Evolutionary conservation across 148 eudicot species (phyloP).

Genomic region (Limonium bicolor): DNA sequence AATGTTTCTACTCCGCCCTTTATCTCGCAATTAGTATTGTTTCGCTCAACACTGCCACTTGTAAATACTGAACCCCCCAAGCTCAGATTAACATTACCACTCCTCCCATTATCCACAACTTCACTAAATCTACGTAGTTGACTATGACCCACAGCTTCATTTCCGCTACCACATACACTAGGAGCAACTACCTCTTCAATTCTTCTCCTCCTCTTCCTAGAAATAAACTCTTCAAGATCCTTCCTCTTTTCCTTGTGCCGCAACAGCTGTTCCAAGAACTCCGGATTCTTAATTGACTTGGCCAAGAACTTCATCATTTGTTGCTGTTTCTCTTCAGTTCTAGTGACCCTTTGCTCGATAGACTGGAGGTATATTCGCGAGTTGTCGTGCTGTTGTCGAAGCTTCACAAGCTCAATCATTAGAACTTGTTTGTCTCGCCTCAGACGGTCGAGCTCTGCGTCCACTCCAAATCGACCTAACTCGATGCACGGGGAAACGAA

Average conservation of each 20-base stretch:
- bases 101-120: too few relatives aligned
- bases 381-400: conserved; percentile 33
- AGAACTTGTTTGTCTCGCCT: conserved; percentile 31
- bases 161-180: too few relatives aligned
- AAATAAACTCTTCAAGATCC: conserved; percentile 21
- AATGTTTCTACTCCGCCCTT: too few relatives aligned
- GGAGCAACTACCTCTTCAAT: conserved; percentile 25
- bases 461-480: conserved; percentile 28
- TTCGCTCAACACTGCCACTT: too few relatives aligned
- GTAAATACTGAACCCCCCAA: too few relatives aligned
- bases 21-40: too few relatives aligned
- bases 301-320: conserved; percentile 35
- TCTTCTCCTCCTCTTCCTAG: conserved; percentile 17
- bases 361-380: conserved; percentile 14
- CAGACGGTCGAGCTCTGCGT: conserved; percentile 22
- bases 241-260: conserved; percentile 16
- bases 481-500: conserved; percentile 29
- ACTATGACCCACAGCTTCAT: too few relatives aligned
- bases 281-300: conserved; percentile 24
- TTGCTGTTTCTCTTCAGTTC: conserved; percentile 27
- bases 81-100: too few relatives aligned
- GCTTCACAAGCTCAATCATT: conserved; percentile 28
- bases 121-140: not conserved
- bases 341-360: conserved; percentile 26
- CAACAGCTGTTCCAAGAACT: conserved; percentile 18